A percentile compares a stretch with the other conserved stretches of the same genome.
phyloP scores from a whole-genome alignment of 2,329 filamentous ascomycete species.

The Cladophialophora immunda region DNA sequence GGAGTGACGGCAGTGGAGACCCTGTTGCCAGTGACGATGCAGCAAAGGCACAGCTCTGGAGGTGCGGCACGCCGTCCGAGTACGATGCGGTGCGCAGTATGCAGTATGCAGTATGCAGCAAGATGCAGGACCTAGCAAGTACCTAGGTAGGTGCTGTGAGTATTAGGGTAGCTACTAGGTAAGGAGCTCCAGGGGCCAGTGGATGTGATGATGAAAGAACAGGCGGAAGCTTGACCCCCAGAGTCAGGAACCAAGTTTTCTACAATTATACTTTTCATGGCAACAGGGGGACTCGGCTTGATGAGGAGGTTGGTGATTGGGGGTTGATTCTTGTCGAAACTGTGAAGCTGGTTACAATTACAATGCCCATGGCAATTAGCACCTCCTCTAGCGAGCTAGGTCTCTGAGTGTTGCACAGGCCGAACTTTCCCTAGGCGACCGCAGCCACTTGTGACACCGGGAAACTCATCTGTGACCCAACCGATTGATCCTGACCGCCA shows the following conservation, averaged over 20 bases:
- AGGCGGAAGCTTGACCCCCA: neutral
- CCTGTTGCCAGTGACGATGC: slow-evolving; percentile 6
- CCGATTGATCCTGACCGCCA: neutral
- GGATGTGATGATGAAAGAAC: slow-evolving; percentile 3
- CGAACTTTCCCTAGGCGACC: slow-evolving; percentile 1
- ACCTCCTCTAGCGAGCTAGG: neutral
- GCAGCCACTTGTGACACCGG: slow-evolving; percentile 13
- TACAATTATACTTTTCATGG: slow-evolving; percentile 7
- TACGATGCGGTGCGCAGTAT: neutral
- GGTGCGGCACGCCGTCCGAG: neutral
- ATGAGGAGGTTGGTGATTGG: slow-evolving; percentile 5
- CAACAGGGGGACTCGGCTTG: neutral
- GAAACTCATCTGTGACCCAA: neutral
- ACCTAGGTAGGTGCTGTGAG: neutral
- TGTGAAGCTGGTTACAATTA: neutral
- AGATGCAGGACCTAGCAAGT: neutral
- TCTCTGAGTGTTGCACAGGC: slow-evolving; percentile 1
- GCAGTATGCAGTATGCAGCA: neutral
- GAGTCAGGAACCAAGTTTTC: slow-evolving; percentile 23
- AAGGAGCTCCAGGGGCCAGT: neutral
- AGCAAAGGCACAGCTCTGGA: neutral
- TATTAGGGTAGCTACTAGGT: neutral
- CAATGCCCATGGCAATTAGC: neutral
- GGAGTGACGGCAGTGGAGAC: slow-evolving; percentile 15
- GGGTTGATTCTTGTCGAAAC: neutral